Base-by-base conservation (phyloP, 2,329 filamentous ascomycete species). In the Acephala macrosclerotiorum region DNA sequence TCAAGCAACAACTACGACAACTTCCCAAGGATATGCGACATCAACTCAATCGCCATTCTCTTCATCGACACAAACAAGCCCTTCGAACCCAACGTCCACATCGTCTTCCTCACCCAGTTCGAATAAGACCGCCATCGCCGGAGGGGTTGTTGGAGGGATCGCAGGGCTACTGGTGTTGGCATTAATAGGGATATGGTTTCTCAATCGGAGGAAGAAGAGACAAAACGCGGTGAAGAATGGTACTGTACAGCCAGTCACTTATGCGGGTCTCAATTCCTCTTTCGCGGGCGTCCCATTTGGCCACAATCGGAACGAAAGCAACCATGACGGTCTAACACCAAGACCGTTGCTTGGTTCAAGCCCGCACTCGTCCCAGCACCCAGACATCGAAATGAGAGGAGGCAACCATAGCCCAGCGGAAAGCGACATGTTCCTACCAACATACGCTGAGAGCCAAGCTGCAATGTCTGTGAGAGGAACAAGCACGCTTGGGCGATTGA, bases 211-310 rank as follows among this genome's bases (percentile, higher is more conserved):
- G 45, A 71, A 68, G 55, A 68, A 65, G 40, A 65, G 49, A 20
- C 49, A 64, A 38, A 29, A 36, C 14, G 40, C 22, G 53, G 56
- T 53, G 22, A 67, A 62, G 45, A 33, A 59, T 35, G 53, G 58
- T 20, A 61, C 40, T 8, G 61, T 65, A 18, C 49, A 68, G n/a
- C 63, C 61, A 20, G 62, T 67, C 29, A 69, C 68, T 42, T 72
- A 74, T 42, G 58, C 63, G 16, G 63, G 65, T 33, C 63, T 73
- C 6, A 71, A 73, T 38, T 45, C 62, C 18, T 58, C 65, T 7
- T 72, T 73, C 40, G 18, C 65, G 22, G 70, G 72, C 18, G 68
- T 72, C 16, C 66, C 68, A 25, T 73, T 72, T 33, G 47, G 56
- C 5, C 40, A 51, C 12, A 45, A 66, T 2, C 40, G 56, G 16